Evolutionary conservation across 1,139 yeast genomes (phyloP), one percentile per base, ranked within the genome.

Genomic region (Candida sojae): DNA sequence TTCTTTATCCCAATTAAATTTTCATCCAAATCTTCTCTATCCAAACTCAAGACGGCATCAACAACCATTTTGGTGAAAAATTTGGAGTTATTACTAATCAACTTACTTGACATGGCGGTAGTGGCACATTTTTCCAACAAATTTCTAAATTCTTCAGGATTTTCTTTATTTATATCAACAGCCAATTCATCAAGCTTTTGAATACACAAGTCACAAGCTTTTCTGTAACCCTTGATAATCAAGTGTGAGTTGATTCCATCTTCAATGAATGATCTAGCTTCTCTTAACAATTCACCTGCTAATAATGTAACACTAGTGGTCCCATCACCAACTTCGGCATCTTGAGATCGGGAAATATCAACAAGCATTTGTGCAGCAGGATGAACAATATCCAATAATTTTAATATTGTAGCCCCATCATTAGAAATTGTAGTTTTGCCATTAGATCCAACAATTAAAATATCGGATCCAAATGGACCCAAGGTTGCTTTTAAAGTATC

Each of bases 321-420:
- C 57, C 99, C 99, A 68, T 93, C 99, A 54, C 99, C 99, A 49
- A 93, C 98, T 70, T 93, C 99, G 23, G 97, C 97, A 69, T 93
- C 99, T 71, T 93, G 99, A 1, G 98, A 86, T 62, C 97, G 82
- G 11, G 97, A 89, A 51, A 93, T 89, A 66, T 93, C 99, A 46
- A 93, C 99, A 57, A 93, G 74, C 66, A 93, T 86, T 65, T 88
- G 88, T 10, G 99, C 99, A 12, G 99, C 99, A 6, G 99, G 99
- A 64, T 93, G 99, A 28, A 95, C 97, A 50, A 95, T 96, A 63
- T 95, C 99, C 58, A 93, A 75, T 53, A 92, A 77, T 66, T 88
- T 90, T 67, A 93, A 77, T 58, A 93, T 93, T 2, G 99, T 95
- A 45, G 99, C 99, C 52, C 99, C 99, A 65, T 93, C 99, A 68